These are phyloP conservation scores for Paramyrothecium roridum DNA, from an alignment of 2,329 filamentous ascomycete species.

Conservation along the genomic window DNA sequence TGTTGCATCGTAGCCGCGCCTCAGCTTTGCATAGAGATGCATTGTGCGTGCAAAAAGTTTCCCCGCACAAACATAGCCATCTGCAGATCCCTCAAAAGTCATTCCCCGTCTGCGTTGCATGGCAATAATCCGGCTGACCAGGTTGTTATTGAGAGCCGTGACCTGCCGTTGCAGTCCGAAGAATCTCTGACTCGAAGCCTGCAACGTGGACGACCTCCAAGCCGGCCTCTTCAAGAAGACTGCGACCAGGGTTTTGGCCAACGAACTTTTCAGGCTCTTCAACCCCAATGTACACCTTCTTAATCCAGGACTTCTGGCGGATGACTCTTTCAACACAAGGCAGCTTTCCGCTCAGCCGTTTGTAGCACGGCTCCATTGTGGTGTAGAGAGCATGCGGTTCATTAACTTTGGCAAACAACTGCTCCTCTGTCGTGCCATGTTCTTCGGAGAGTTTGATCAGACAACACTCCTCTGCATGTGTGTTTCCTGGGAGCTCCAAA, in stretches of 20 bases:
- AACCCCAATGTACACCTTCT: slow-evolving; percentile 81
- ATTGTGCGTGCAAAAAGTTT: background rate
- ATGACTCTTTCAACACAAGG: slow-evolving; percentile 80
- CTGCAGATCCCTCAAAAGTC: slow-evolving; percentile 1
- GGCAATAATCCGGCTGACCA: background rate
- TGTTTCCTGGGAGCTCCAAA: slow-evolving; percentile 86
- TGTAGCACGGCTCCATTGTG: slow-evolving; percentile 83
- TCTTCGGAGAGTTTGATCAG: slow-evolving; percentile 66
- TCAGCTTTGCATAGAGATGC: too few relatives aligned
- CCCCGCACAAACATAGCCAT: background rate
- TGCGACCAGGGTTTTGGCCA: slow-evolving; percentile 71
- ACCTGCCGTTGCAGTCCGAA: slow-evolving; percentile 78
- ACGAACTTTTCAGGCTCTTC: slow-evolving; percentile 91
- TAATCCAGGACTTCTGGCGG: slow-evolving; percentile 57
- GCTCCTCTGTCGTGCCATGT: slow-evolving; percentile 48
- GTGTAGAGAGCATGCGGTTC: slow-evolving; percentile 66
- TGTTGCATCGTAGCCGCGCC: too few relatives aligned
- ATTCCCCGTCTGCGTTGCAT: background rate
- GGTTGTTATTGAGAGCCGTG: slow-evolving; percentile 42
- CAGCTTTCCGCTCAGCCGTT: slow-evolving; percentile 69
- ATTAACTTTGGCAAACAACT: slow-evolving; percentile 40
- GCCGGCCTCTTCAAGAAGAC: slow-evolving; percentile 66
- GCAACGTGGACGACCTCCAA: slow-evolving; percentile 69
- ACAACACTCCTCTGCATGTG: slow-evolving; percentile 93
- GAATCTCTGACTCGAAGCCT: slow-evolving; percentile 77